Conservation (phyloP, 2,329 filamentous ascomycete genomes). For the Monilinia laxa region DNA sequence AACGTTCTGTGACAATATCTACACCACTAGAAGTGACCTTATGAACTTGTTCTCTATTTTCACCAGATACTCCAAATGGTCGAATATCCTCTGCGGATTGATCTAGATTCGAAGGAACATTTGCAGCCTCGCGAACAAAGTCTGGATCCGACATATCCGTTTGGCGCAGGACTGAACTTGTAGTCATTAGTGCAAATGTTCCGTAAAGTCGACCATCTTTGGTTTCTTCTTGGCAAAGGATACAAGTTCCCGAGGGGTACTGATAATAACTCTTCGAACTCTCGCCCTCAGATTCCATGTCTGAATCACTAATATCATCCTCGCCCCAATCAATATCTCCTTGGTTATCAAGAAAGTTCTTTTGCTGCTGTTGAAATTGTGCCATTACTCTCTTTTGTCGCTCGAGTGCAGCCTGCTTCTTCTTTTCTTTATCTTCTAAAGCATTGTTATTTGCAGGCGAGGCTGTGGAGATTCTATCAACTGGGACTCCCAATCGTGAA, state of each 20-base stretch:
- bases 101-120: conserved; percentile 79
- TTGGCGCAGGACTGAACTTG: conserved; percentile 82
- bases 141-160: conserved; percentile 81
- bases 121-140: conserved; percentile 78
- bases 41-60: conserved; percentile 75
- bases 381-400: conserved; percentile 95
- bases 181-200: conserved; percentile 84
- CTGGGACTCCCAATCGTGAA: conserved; percentile 60
- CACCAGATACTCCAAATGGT: conserved; percentile 86
- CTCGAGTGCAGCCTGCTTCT: conserved; percentile 87
- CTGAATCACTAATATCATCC: conserved; percentile 71
- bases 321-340: conserved; percentile 87
- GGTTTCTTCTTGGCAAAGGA: conserved; percentile 93
- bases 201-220: conserved; percentile 87
- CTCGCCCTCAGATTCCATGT: conserved; percentile 56
- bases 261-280: conserved; percentile 77
- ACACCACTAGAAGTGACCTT: conserved; percentile 74
- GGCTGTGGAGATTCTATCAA: conserved; percentile 77
- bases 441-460: conserved; percentile 69
- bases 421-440: conserved; percentile 68
- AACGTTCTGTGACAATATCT: conserved; percentile 69
- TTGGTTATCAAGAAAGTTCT: conserved; percentile 88
- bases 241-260: conserved; percentile 90
- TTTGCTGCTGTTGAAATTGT: conserved; percentile 96
- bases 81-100: conserved; percentile 77